These are phyloP conservation scores for Eimeria acervulina DNA, from an alignment of 169 alveolate genomes.

Conservation along the genomic window DNA sequence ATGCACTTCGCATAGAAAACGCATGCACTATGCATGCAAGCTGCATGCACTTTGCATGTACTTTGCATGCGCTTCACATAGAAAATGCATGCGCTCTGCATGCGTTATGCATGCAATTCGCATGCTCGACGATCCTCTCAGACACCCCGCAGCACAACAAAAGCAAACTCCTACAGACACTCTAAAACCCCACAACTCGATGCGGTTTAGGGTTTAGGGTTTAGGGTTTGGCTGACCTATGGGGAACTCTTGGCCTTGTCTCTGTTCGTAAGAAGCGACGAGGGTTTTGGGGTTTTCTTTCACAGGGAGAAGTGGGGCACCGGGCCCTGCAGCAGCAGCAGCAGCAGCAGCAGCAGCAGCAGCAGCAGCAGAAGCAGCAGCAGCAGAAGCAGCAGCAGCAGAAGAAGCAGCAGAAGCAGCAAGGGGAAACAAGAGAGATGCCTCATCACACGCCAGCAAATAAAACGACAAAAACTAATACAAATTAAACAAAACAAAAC, in stretches of 20 bases:
- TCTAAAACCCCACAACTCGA: not conserved
- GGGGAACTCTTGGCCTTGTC: conserved; percentile 14
- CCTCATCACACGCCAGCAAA: too few relatives aligned
- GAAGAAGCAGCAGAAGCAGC: not conserved
- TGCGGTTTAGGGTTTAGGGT: not conserved
- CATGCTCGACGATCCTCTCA: too few relatives aligned
- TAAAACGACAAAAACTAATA: too few relatives aligned
- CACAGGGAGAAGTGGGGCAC: not conserved
- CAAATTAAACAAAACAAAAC: too few relatives aligned
- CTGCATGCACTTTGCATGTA: too few relatives aligned
- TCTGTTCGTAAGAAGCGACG: conserved; percentile 6
- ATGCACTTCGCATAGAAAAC: too few relatives aligned
- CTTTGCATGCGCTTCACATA: too few relatives aligned
- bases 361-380: not conserved
- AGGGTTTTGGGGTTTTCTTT: not conserved
- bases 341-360: not conserved
- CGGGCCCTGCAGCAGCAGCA: not conserved
- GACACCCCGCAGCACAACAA: not conserved
- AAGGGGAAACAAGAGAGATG: not conserved
- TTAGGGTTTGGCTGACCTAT: not conserved
- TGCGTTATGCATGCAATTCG: too few relatives aligned
- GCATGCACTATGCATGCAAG: too few relatives aligned
- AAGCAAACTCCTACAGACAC: not conserved
- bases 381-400: not conserved
- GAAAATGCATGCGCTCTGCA: too few relatives aligned